phyloP scores from a whole-genome alignment of 148 eudicot species.

The Dysphania ambrosioides region DNA sequence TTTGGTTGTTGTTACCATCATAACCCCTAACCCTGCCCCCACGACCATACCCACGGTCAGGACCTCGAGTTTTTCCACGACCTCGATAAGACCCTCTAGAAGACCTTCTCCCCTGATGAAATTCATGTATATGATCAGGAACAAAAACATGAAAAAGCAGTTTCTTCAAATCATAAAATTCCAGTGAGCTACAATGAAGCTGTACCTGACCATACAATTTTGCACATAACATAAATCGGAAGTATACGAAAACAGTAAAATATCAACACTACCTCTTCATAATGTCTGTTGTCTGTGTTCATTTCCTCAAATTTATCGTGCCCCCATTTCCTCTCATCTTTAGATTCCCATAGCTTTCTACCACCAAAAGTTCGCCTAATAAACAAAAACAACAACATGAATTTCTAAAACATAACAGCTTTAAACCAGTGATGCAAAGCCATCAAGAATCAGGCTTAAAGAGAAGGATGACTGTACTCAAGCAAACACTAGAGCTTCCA shows the following conservation, averaged over 20 bases:
- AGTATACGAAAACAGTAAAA: not conserved
- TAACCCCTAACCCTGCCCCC: constrained; percentile 42
- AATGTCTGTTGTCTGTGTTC: constrained; percentile 48
- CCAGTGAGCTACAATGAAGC: not conserved
- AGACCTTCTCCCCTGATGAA: constrained; percentile 58
- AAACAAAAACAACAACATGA: not conserved
- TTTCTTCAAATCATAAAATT: not conserved
- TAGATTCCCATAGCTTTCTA: constrained; percentile 89
- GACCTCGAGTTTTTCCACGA: constrained; percentile 64
- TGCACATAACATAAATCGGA: not conserved
- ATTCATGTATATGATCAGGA: constrained; percentile 5
- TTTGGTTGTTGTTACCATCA: constrained; percentile 41
- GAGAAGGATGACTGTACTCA: not conserved
- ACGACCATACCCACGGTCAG: constrained; percentile 46
- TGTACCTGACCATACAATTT: not conserved
- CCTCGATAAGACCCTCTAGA: constrained; percentile 65
- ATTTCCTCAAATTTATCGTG: constrained; percentile 99
- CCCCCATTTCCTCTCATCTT: constrained; percentile 94
- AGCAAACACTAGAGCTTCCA: not conserved
- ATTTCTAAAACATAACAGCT: constrained; percentile 6
- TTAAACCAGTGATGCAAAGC: not conserved
- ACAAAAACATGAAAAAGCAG: not conserved
- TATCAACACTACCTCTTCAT: constrained; percentile 59
- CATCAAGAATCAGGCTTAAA: not conserved
- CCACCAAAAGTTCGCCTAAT: constrained; percentile 84